phyloP scores from a whole-genome alignment of 2,329 filamentous ascomycete species.

The Diaporthe ilicicola region DNA sequence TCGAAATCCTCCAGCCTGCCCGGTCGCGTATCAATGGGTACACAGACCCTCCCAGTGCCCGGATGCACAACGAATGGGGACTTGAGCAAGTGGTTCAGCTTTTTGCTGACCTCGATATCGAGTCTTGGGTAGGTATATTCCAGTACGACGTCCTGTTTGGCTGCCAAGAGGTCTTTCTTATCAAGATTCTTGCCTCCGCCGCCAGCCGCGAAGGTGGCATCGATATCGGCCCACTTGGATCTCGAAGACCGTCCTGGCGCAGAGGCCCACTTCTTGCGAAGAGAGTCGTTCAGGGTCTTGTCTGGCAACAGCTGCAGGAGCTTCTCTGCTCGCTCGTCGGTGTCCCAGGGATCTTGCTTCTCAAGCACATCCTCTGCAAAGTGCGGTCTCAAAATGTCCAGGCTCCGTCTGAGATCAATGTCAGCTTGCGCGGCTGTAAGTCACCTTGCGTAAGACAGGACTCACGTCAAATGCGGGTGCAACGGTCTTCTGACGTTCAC shows the following conservation, averaged over 20 bases:
- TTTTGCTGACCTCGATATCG: conserved; percentile 97
- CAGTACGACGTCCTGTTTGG: conserved; percentile 94
- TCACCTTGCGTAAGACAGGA: conserved; percentile 25
- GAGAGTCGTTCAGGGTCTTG: conserved; percentile 75
- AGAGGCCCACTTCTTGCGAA: conserved; percentile 91
- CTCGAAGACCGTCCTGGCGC: conserved; percentile 78
- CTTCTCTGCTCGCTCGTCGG: conserved; percentile 74
- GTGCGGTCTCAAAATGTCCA: conserved; percentile 83
- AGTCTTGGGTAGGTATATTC: conserved; percentile 98
- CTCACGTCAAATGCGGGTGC: conserved; percentile 85
- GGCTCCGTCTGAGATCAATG: conserved; percentile 69
- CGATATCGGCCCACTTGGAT: conserved; percentile 94
- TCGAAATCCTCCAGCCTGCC: conserved; percentile 79
- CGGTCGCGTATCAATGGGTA: conserved; percentile 82
- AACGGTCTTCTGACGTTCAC: conserved; percentile 85
- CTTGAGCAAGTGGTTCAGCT: conserved; percentile 97
- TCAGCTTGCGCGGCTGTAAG: neutral
- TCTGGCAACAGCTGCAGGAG: conserved; percentile 89
- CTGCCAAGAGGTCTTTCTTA: conserved; percentile 77
- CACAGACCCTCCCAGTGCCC: conserved; percentile 91
- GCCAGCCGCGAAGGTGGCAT: conserved; percentile 81
- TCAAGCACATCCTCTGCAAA: conserved; percentile 85
- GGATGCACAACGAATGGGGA: conserved; percentile 97
- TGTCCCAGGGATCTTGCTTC: conserved; percentile 86
- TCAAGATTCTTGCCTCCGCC: conserved; percentile 76